Evolutionary conservation across 345 rosid genomes (phyloP).

Genomic region (Mallotus nudiflorus): DNA sequence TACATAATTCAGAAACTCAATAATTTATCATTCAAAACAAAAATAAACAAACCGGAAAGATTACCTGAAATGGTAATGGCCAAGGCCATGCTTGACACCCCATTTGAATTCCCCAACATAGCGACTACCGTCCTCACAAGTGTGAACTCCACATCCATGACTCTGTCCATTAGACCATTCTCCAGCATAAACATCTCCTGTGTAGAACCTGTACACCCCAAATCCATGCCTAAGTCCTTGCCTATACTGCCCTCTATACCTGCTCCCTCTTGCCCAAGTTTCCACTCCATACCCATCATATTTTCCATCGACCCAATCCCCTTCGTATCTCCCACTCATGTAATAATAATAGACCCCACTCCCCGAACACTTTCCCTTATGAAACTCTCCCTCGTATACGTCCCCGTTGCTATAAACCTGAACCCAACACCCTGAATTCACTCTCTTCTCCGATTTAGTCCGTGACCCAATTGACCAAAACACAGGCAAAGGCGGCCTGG

Average conservation of each 20-base stretch:
- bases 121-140: conserved; percentile 92
- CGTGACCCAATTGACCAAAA: conserved; percentile 94
- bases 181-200: conserved; percentile 93
- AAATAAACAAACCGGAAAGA: background rate
- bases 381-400: conserved; percentile 89
- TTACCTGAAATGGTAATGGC: conserved; percentile 95
- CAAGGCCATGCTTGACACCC: conserved; percentile 97
- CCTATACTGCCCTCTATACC: conserved; percentile 80
- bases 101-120: conserved; percentile 94
- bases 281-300: conserved; percentile 93
- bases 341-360: conserved; percentile 85
- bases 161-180: conserved; percentile 98
- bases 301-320: conserved; percentile 93
- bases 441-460: conserved; percentile 58
- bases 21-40: background rate
- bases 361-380: conserved; percentile 84
- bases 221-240: conserved; percentile 89
- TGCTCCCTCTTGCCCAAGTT: conserved; percentile 96
- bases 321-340: conserved; percentile 91
- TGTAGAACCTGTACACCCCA: conserved; percentile 85
- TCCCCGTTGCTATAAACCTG: conserved; percentile 87
- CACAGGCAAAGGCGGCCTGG: conserved; percentile 61
- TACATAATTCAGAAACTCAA: background rate
- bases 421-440: conserved; percentile 82
- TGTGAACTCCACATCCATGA: conserved; percentile 94